phyloP scores from a whole-genome alignment of 2,329 filamentous ascomycete species.

The Teratosphaeria zuluensis region DNA sequence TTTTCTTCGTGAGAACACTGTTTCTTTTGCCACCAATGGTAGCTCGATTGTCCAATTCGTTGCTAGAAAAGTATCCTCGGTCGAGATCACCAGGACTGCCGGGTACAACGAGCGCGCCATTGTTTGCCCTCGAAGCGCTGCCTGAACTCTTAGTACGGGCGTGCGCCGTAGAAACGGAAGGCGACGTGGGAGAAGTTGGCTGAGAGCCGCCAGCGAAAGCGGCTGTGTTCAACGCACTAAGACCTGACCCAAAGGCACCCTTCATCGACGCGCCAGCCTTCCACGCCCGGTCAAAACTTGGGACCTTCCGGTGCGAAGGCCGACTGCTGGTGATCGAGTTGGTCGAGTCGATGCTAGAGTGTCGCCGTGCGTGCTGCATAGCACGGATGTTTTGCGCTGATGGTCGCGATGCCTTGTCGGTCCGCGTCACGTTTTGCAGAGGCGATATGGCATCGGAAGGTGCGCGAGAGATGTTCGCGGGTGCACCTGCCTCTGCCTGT shows the following conservation, averaged over 20 bases:
- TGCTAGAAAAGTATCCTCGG: constrained; percentile 86
- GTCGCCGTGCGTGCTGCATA: constrained; percentile 72
- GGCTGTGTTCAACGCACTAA: not conserved
- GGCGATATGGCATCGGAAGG: constrained; percentile 15
- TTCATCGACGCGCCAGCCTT: constrained; percentile 16
- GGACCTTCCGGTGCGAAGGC: constrained; percentile 42
- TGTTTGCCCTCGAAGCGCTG: not conserved
- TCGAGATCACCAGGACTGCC: constrained; percentile 54
- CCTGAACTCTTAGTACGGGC: not conserved
- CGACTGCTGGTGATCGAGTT: constrained; percentile 26
- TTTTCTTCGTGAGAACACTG: constrained; percentile 66
- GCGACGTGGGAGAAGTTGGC: not conserved
- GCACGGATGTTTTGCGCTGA: constrained; percentile 28
- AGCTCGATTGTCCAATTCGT: constrained; percentile 62
- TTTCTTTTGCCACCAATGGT: constrained; percentile 52
- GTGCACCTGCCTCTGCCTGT: constrained; percentile 1
- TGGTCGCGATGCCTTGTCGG: constrained; percentile 23
- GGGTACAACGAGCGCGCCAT: constrained; percentile 11
- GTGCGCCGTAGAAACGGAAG: not conserved
- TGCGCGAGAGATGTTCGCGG: constrained; percentile 2
- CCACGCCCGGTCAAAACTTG: constrained; percentile 47
- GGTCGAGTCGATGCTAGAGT: constrained; percentile 73
- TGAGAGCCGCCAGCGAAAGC: not conserved
- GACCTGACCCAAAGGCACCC: not conserved
- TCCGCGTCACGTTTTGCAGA: constrained; percentile 22